These are phyloP conservation scores for Ulvella scutata DNA, from an alignment of 139 green algal genomes.

Conservation along the genomic window DNA sequence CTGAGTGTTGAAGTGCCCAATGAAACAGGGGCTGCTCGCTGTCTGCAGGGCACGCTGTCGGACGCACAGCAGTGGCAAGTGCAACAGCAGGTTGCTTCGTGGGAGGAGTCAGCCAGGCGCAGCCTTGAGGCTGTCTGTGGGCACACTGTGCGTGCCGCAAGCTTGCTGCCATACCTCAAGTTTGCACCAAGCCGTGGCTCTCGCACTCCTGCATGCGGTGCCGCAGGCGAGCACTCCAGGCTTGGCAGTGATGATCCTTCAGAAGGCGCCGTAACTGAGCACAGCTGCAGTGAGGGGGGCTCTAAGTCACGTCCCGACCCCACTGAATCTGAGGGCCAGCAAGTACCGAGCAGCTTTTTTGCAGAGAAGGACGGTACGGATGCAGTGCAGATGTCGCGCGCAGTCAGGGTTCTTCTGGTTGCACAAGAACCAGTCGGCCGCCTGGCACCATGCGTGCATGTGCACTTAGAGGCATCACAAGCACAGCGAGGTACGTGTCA, in stretches of 20 bases:
- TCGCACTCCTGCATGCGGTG: not conserved
- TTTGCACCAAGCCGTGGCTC: too few species aligned
- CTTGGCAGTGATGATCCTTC: not conserved
- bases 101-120: too few species aligned
- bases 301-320: not conserved
- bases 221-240: not conserved
- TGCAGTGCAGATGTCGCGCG: not conserved
- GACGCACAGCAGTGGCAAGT: too few species aligned
- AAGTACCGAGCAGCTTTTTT: not conserved
- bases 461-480: not conserved
- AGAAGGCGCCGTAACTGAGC: not conserved
- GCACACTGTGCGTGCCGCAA: too few species aligned
- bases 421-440: not conserved
- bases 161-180: too few species aligned
- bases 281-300: not conserved
- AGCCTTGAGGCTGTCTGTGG: too few species aligned
- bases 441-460: not conserved
- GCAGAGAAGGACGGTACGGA: not conserved
- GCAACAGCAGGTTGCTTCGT: too few species aligned
- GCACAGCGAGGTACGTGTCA: too few species aligned
- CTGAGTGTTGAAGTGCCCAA: too few species aligned
- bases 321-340: not conserved
- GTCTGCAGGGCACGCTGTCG: too few species aligned
- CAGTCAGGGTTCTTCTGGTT: not conserved
- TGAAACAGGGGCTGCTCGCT: too few species aligned